Evolutionary conservation across 345 rosid species (phyloP).

Genomic region (Boechera stricta): DNA sequence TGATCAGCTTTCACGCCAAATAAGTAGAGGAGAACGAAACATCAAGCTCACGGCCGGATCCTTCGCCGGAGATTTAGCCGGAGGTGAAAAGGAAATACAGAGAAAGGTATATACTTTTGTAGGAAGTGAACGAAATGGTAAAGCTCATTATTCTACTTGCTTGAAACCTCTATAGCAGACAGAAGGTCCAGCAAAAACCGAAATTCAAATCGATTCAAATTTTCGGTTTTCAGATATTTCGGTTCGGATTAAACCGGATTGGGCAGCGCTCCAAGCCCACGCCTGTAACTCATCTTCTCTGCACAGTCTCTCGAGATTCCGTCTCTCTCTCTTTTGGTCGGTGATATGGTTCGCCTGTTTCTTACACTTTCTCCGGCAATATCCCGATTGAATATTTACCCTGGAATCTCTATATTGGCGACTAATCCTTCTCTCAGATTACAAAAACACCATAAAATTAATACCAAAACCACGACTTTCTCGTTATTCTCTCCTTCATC

Average conservation of each 20-base stretch:
- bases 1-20: slow-evolving; percentile 41
- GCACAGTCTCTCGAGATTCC: neutral
- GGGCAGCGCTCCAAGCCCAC: neutral
- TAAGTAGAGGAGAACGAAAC: slow-evolving; percentile 27
- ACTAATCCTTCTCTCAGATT: slow-evolving; percentile 19
- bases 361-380: slow-evolving; percentile 43
- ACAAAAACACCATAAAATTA: slow-evolving; percentile 15
- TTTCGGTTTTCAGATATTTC: neutral
- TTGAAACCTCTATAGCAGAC: neutral
- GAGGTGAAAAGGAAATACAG: slow-evolving; percentile 23
- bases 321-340: neutral
- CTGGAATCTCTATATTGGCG: slow-evolving; percentile 8
- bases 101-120: slow-evolving; percentile 29
- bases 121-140: slow-evolving; percentile 34
- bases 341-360: slow-evolving; percentile 40
- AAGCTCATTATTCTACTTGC: slow-evolving; percentile 19
- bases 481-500: slow-evolving; percentile 22
- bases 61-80: slow-evolving; percentile 43
- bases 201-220: neutral
- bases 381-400: slow-evolving; percentile 15
- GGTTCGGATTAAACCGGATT: slow-evolving; percentile 29
- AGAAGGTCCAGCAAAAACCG: slow-evolving; percentile 12
- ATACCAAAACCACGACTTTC: neutral
- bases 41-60: slow-evolving; percentile 31
- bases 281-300: slow-evolving; percentile 22